Evolutionary conservation across 768 basidiomycete species (phyloP).

Genomic region (Podaxis sp.): DNA sequence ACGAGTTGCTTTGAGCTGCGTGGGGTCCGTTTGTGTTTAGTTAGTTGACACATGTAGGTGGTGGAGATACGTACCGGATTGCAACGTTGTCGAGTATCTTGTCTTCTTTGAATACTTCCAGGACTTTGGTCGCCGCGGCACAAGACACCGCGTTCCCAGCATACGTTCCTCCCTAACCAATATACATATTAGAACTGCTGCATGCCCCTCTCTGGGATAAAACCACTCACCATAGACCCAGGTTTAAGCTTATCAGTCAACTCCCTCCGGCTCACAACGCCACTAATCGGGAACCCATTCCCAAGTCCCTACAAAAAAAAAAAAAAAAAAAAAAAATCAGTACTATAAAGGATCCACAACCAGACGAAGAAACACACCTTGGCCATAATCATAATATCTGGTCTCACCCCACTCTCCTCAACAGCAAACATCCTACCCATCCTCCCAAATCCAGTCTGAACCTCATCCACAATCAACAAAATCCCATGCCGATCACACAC

Average conservation of each 20-base stretch:
- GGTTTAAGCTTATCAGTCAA: conserved; percentile 74
- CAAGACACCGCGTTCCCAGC: conserved; percentile 91
- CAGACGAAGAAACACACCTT: conserved; percentile 32
- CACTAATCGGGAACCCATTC: conserved; percentile 93
- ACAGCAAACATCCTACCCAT: conserved; percentile 82
- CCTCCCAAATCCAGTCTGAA: conserved; percentile 87
- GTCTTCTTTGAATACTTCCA: conserved; percentile 73
- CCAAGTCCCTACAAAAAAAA: conserved; percentile 51
- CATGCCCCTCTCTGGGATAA: not conserved
- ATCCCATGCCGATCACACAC: conserved; percentile 89
- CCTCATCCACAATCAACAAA: conserved; percentile 80
- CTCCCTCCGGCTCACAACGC: conserved; percentile 74
- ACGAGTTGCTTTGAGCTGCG: conserved; percentile 72
- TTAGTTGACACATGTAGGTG: not conserved
- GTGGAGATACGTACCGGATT: conserved; percentile 42
- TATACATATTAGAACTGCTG: conserved; percentile 5
- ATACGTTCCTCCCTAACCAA: conserved; percentile 55
- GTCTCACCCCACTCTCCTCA: conserved; percentile 78
- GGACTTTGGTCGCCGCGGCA: conserved; percentile 84
- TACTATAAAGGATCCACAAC: too few species aligned
- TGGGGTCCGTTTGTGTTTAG: not conserved
- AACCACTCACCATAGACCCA: conserved; percentile 64
- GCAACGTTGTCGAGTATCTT: conserved; percentile 79
- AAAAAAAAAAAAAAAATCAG: too few species aligned
- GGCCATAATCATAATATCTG: conserved; percentile 86